These are phyloP conservation scores for Floccularia luteovirens DNA, from an alignment of 768 basidiomycete species.

Conservation along the genomic window DNA sequence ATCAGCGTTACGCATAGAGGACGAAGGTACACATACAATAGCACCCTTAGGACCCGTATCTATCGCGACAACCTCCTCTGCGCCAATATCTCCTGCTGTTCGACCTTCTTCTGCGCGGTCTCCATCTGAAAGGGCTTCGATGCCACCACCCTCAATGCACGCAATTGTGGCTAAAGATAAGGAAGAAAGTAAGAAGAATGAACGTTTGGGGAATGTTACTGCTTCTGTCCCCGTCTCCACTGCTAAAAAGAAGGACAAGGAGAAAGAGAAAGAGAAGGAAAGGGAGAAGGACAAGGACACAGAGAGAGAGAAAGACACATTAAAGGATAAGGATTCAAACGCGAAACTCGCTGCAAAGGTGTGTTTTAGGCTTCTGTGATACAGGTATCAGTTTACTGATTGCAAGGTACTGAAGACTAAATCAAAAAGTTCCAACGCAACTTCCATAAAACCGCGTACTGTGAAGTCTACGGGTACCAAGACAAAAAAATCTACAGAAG, in stretches of 20 bases:
- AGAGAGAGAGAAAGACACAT: too few relatives aligned
- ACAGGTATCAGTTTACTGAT: too few relatives aligned
- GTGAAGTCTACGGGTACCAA: constrained; percentile 27
- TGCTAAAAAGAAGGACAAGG: constrained; percentile 32
- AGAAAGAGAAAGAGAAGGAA: too few relatives aligned
- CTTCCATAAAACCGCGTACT: constrained; percentile 14
- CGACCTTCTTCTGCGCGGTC: constrained; percentile 14
- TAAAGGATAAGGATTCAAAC: too few relatives aligned
- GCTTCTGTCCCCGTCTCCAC: constrained; percentile 10
- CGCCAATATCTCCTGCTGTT: constrained; percentile 7
- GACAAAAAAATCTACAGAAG: constrained; percentile 16
- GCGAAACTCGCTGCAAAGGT: constrained; percentile 31
- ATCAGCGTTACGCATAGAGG: constrained; percentile 7
- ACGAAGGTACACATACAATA: constrained; percentile 1
- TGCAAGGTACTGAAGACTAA: too few relatives aligned
- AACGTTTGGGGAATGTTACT: constrained; percentile 11
- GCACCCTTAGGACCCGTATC: constrained; percentile 5
- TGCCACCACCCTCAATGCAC: constrained; percentile 42
- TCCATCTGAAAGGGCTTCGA: constrained; percentile 43
- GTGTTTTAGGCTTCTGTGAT: too few relatives aligned
- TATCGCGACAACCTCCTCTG: constrained; percentile 2
- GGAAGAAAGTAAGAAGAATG: constrained; percentile 15
- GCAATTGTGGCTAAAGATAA: constrained; percentile 19
- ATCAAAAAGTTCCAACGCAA: constrained; percentile 12
- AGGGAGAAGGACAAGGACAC: too few relatives aligned